Percentiles rank a stretch among this genome's conserved stretches.
Conservation (phyloP, 2,329 filamentous ascomycete species). For the Fusarium drepaniforme region DNA sequence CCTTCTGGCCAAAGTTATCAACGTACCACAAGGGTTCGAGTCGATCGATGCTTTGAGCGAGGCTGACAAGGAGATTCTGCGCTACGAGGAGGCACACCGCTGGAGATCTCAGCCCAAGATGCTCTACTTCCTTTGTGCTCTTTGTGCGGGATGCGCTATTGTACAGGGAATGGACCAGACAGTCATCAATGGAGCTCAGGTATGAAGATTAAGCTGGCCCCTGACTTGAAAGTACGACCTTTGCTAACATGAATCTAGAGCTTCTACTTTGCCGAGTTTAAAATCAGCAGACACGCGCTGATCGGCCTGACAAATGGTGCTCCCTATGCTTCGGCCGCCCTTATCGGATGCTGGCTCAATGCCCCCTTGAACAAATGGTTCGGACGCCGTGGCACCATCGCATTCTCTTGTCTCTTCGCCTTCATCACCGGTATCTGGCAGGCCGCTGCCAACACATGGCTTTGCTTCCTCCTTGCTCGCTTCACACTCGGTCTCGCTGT, state of each 20-base stretch:
- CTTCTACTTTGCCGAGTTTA: slow-evolving; percentile 48
- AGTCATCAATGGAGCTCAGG: slow-evolving; percentile 66
- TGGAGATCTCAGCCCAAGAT: slow-evolving; percentile 62
- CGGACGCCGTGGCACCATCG: slow-evolving; percentile 73
- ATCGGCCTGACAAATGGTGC: slow-evolving; percentile 66
- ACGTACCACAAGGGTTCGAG: slow-evolving; percentile 43
- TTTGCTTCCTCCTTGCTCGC: slow-evolving; percentile 71
- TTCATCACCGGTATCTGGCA: slow-evolving; percentile 59
- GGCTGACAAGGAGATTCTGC: slow-evolving; percentile 50
- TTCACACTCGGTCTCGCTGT: slow-evolving; percentile 77
- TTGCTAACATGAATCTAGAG: slow-evolving; percentile 43
- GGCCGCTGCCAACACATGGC: slow-evolving; percentile 60
- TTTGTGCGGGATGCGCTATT: slow-evolving; percentile 64
- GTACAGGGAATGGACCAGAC: slow-evolving; percentile 75
- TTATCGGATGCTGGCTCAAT: slow-evolving; percentile 54
- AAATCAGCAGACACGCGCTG: slow-evolving; percentile 51
- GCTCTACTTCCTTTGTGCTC: slow-evolving; percentile 58
- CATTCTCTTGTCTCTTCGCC: slow-evolving; percentile 69
- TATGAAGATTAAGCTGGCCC: slow-evolving; percentile 4
- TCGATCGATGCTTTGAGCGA: slow-evolving; percentile 44
- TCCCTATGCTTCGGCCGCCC: slow-evolving; percentile 65
- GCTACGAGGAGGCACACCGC: slow-evolving; percentile 65
- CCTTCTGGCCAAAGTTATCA: slow-evolving; percentile 48
- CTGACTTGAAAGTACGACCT: background rate
- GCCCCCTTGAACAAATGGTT: slow-evolving; percentile 66